Evolutionary conservation across 352 stramenopile genomes (phyloP).

Genomic region (Blastocystis sp.): DNA sequence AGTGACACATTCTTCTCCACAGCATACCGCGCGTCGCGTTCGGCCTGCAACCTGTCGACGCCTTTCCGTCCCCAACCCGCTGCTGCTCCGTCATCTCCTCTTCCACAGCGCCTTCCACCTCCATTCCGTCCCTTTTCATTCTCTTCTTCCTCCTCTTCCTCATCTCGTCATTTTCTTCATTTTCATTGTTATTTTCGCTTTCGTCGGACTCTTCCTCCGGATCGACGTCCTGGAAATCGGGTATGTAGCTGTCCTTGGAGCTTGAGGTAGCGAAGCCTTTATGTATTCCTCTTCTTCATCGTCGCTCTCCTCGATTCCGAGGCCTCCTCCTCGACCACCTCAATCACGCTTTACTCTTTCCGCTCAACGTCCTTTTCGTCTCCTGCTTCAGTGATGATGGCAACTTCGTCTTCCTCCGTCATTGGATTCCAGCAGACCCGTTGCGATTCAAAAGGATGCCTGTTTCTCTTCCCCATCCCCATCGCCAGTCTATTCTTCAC

Average conservation of each 20-base stretch:
- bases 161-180: conserved; percentile 22
- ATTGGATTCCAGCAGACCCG: background rate
- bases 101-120: conserved; percentile 10
- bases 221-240: conserved; percentile 56
- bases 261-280: conserved; percentile 29
- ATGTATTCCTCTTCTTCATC: conserved; percentile 53
- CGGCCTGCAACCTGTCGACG: conserved; percentile 10
- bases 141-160: conserved; percentile 56
- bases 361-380: background rate
- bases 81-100: conserved; percentile 64
- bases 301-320: background rate
- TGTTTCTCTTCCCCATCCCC: too few relatives aligned
- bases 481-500: too few relatives aligned
- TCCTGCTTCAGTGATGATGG: conserved; percentile 26
- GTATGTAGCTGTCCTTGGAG: conserved; percentile 37
- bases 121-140: conserved; percentile 55
- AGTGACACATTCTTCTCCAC: conserved; percentile 59
- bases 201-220: conserved; percentile 47
- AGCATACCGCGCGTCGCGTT: conserved; percentile 23
- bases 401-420: conserved; percentile 34
- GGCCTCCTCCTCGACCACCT: conserved; percentile 3
- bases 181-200: conserved; percentile 9
- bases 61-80: background rate
- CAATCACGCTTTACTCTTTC: conserved; percentile 15
- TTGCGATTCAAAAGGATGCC: background rate